These are phyloP conservation scores for Leccinum rimulosum DNA, from an alignment of 768 basidiomycete genomes.

Conservation along the genomic window DNA sequence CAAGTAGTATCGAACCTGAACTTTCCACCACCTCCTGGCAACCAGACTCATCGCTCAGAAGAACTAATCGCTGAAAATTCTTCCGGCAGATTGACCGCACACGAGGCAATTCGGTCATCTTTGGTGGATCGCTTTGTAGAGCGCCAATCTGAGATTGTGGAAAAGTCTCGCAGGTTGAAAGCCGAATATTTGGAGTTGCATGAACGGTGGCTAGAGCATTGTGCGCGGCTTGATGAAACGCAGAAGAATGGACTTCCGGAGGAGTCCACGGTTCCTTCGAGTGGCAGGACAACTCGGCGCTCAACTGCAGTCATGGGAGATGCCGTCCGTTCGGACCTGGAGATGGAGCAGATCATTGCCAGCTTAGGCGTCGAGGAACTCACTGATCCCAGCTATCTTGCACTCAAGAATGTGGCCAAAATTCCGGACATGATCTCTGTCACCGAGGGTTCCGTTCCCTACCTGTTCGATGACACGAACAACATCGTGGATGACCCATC, in stretches of 20 bases:
- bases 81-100: slow-evolving; percentile 36
- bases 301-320: slow-evolving; percentile 74
- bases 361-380: slow-evolving; percentile 89
- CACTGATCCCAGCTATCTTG: slow-evolving; percentile 89
- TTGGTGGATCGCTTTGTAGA: slow-evolving; percentile 54
- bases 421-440: slow-evolving; percentile 91
- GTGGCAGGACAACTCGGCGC: slow-evolving; percentile 68
- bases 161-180: slow-evolving; percentile 56
- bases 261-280: slow-evolving; percentile 39
- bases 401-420: slow-evolving; percentile 76
- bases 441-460: slow-evolving; percentile 55
- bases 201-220: slow-evolving; percentile 70
- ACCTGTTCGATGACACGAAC: slow-evolving; percentile 82
- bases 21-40: slow-evolving; percentile 27
- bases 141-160: slow-evolving; percentile 47
- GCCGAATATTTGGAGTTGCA: slow-evolving; percentile 69
- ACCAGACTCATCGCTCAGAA: slow-evolving; percentile 46
- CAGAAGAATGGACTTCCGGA: slow-evolving; percentile 33
- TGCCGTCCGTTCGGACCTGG: slow-evolving; percentile 89
- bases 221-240: slow-evolving; percentile 59
- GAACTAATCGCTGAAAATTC: slow-evolving; percentile 43
- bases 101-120: slow-evolving; percentile 43
- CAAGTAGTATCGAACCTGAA: slow-evolving; percentile 39
- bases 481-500: slow-evolving; percentile 72
- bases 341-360: slow-evolving; percentile 98